These are phyloP conservation scores for Trichosporon coremiiforme DNA, from an alignment of 1,284 basidiomycete genomes.

Conservation along the genomic window DNA sequence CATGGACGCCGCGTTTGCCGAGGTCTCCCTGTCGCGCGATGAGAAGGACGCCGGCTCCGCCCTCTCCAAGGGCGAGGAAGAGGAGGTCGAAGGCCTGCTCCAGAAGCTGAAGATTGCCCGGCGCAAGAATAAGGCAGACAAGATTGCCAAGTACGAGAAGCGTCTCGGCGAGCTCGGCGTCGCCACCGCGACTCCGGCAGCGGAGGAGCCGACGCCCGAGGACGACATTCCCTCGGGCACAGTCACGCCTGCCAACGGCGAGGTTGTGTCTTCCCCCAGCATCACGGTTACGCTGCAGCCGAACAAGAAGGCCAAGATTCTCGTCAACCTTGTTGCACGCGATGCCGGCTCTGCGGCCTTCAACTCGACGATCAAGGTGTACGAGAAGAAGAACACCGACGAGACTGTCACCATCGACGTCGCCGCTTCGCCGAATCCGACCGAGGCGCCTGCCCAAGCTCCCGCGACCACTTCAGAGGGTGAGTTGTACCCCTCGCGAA, in stretches of 20 bases:
- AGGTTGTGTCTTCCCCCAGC: conserved; percentile 17
- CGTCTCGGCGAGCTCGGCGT: conserved; percentile 58
- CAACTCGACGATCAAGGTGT: conserved; percentile 39
- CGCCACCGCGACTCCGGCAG: conserved; percentile 25
- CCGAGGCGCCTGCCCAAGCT: not conserved
- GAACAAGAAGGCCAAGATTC: conserved; percentile 50
- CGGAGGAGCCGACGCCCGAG: conserved; percentile 11
- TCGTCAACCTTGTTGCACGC: conserved; percentile 41
- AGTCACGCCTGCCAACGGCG: conserved; percentile 22
- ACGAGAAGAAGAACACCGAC: conserved; percentile 53
- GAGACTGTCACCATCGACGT: conserved; percentile 44
- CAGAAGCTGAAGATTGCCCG: conserved; percentile 61
- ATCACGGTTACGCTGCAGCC: conserved; percentile 42
- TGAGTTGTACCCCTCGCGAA: not conserved
- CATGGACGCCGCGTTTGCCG: conserved; percentile 25
- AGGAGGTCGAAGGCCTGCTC: conserved; percentile 59
- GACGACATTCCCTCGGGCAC: conserved; percentile 19
- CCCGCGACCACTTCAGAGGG: conserved; percentile 22
- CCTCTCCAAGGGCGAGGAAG: conserved; percentile 59
- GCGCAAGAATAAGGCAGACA: conserved; percentile 59
- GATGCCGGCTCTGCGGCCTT: conserved; percentile 20
- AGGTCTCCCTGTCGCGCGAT: conserved; percentile 43
- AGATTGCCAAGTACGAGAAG: conserved; percentile 59
- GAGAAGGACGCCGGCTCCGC: conserved; percentile 51
- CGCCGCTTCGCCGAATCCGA: conserved; percentile 20